phyloP scores from a whole-genome alignment of 2,329 filamentous ascomycete genomes.

The Sporothrix protearum region DNA sequence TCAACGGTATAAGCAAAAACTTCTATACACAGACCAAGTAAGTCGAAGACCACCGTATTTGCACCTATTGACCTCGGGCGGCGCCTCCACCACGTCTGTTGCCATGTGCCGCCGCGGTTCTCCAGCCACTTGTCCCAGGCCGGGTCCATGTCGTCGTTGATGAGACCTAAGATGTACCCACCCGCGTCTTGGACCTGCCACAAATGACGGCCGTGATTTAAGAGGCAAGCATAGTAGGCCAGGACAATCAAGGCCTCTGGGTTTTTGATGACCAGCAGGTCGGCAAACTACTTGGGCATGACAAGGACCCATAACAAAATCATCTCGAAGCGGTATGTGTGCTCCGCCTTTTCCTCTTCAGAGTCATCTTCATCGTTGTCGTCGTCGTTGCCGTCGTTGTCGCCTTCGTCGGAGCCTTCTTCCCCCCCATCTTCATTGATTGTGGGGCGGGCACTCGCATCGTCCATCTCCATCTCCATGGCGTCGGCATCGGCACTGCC shows the following conservation, averaged over 20 bases:
- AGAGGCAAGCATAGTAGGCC: constrained; percentile 33
- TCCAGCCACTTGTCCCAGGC: constrained; percentile 28
- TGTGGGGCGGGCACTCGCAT: background rate
- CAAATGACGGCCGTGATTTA: constrained; percentile 31
- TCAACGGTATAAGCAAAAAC: background rate
- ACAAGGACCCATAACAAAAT: constrained; percentile 33
- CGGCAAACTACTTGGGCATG: constrained; percentile 29
- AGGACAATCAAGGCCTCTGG: constrained; percentile 33
- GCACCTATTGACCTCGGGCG: too few relatives aligned
- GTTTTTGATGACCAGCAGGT: constrained; percentile 28
- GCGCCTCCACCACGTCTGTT: background rate
- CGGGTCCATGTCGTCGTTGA: constrained; percentile 23
- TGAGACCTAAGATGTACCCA: constrained; percentile 24
- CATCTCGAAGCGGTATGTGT: constrained; percentile 29
- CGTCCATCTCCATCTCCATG: background rate
- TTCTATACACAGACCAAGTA: too few relatives aligned
- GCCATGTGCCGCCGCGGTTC: constrained; percentile 22
- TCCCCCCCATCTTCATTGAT: background rate
- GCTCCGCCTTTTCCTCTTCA: constrained; percentile 15
- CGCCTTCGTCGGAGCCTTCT: background rate
- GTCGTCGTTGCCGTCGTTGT: background rate
- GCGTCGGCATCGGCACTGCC: background rate
- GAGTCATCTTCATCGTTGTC: background rate
- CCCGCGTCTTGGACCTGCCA: constrained; percentile 34
- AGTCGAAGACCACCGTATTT: too few relatives aligned